These are phyloP conservation scores for Termitomyces sp. DNA, from an alignment of 768 basidiomycete species.

Conservation along the genomic window DNA sequence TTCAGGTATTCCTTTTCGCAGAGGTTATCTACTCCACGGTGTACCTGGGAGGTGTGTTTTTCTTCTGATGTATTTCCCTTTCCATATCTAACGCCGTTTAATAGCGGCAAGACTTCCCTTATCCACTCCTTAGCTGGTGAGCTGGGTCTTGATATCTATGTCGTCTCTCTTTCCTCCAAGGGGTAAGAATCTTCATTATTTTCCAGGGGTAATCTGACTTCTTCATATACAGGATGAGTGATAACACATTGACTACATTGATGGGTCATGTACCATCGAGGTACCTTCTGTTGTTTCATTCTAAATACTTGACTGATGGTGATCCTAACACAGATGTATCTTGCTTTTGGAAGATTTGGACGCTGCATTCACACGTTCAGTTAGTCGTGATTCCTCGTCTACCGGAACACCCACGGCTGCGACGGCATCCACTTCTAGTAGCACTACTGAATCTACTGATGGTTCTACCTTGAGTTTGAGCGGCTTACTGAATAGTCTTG, in stretches of 20 bases:
- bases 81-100: constrained; percentile 16
- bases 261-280: constrained; percentile 88
- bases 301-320: constrained; percentile 12
- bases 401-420: constrained; percentile 66
- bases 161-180: constrained; percentile 84
- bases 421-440: constrained; percentile 37
- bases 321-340: constrained; percentile 63
- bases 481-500: constrained; percentile 81
- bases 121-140: constrained; percentile 86
- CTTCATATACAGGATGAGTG: constrained; percentile 67
- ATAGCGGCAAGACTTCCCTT: constrained; percentile 81
- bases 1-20: constrained; percentile 81
- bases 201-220: constrained; percentile 13
- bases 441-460: constrained; percentile 51
- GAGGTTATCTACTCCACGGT: constrained; percentile 82
- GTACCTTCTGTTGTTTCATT: constrained; percentile 32
- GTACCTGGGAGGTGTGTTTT: constrained; percentile 73
- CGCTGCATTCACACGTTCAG: constrained; percentile 85
- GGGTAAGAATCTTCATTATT: constrained; percentile 47
- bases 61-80: constrained; percentile 1
- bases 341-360: constrained; percentile 93
- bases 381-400: constrained; percentile 76
- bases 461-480: constrained; percentile 84
- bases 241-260: constrained; percentile 81
- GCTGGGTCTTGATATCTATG: constrained; percentile 86